Base-by-base conservation (phyloP, 345 rosid genomes). In the Ceriops decandra region DNA sequence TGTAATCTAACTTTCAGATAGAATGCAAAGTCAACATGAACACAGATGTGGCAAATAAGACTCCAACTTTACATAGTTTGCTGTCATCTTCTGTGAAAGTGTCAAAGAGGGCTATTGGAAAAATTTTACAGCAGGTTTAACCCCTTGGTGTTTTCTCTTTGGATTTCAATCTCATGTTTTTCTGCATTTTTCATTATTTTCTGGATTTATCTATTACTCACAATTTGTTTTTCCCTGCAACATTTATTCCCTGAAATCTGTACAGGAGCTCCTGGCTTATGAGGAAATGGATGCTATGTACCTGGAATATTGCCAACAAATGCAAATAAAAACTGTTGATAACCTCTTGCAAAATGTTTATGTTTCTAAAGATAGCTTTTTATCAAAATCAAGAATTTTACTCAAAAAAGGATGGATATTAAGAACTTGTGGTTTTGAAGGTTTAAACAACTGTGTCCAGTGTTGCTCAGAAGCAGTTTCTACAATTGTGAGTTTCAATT, bases 111-210 rank as follows among this genome's bases (percentile, higher is more conserved):
- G 70, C 81, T 52, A 70, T 87, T 47, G 81, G 85, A 66, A 83
- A 79, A 80, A 77, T 93, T 65, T 76, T 87, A 73, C 87, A 93
- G 88, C 91, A 91, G 99, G 99, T 91, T 66, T 74, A 83, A 62
- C 68, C 67, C 73, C 32, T 52, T 5, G 26, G 30, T 2, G 27
- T 57, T 62, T 35, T 57, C 36, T 54, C 57, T 59, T 67, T 68
- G 13, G 19, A 30, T 38, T 42, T 32, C 42, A 15, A 53, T 67
- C 60, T 52, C 63, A 47, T 21, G 66, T 19, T 66, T 49, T 31
- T 33, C 54, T 58, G 52, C 54, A 59, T 68, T 68, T 10, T 52
- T 13, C 60, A 57, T 69, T 22, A 60, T 38, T 11, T 64, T 24
- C 47, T 27, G 53, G 20, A 58, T 42, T 28, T 19, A 22, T 4